These are phyloP conservation scores for Candida maris DNA, from an alignment of 805 yeast genomes.

Conservation along the genomic window DNA sequence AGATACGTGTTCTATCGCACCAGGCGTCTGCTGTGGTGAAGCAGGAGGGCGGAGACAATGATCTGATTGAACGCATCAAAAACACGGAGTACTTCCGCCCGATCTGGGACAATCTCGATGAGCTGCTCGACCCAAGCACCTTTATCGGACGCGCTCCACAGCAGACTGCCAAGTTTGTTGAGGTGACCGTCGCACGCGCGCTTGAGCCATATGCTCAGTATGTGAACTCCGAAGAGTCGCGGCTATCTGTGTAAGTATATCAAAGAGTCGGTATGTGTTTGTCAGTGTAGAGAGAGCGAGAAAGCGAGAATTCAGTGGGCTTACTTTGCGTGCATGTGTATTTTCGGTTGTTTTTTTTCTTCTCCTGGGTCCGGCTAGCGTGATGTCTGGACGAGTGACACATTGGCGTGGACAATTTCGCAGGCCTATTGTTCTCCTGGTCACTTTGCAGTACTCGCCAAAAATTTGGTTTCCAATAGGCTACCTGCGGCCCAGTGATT, in stretches of 20 bases:
- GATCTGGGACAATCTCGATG: slow-evolving; percentile 78
- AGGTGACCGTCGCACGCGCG: slow-evolving; percentile 79
- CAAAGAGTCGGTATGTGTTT: too few relatives aligned
- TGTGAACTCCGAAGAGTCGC: slow-evolving; percentile 65
- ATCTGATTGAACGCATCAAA: slow-evolving; percentile 83
- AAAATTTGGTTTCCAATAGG: too few relatives aligned
- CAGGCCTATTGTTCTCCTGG: too few relatives aligned
- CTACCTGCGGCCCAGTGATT: too few relatives aligned
- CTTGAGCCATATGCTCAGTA: slow-evolving; percentile 59
- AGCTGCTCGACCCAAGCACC: slow-evolving; percentile 83
- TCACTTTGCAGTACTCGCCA: too few relatives aligned
- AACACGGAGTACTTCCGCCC: slow-evolving; percentile 81
- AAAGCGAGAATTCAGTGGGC: too few relatives aligned
- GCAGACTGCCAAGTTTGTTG: slow-evolving; percentile 91
- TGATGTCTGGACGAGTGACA: too few relatives aligned
- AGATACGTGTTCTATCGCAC: slow-evolving; percentile 93
- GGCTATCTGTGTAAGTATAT: slow-evolving; percentile 85
- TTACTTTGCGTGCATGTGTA: too few relatives aligned
- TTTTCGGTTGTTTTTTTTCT: too few relatives aligned
- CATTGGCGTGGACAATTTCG: too few relatives aligned
- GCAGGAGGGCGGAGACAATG: slow-evolving; percentile 98
- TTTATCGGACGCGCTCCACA: slow-evolving; percentile 98
- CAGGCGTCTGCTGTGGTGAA: slow-evolving; percentile 97
- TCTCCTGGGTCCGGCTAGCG: too few relatives aligned
- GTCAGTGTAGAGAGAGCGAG: too few relatives aligned